phyloP scores from a whole-genome alignment of 306 rosid species.

The Herpetospermum pedunculosum region DNA sequence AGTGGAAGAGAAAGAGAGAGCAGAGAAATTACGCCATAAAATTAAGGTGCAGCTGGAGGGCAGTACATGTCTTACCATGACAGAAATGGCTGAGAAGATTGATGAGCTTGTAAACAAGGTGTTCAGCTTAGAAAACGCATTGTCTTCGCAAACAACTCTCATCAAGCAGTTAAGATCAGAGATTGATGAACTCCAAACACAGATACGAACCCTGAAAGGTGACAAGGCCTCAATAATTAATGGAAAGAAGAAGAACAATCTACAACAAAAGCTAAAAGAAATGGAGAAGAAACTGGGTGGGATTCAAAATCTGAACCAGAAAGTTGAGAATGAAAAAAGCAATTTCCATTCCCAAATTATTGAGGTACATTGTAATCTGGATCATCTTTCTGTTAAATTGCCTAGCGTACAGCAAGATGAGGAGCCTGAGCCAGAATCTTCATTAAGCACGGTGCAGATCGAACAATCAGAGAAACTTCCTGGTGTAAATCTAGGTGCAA shows the following conservation, averaged over 20 bases:
- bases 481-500: conserved; percentile 12
- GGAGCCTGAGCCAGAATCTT: conserved; percentile 19
- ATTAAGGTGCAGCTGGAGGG: conserved; percentile 48
- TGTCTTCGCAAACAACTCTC: conserved; percentile 63
- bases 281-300: conserved; percentile 47
- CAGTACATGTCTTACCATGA: conserved; percentile 35
- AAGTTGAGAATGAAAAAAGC: conserved; percentile 40
- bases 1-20: conserved; percentile 28
- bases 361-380: conserved; percentile 42
- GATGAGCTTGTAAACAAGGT: conserved; percentile 77
- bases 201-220: conserved; percentile 44
- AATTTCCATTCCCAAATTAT: conserved; percentile 48
- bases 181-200: conserved; percentile 56
- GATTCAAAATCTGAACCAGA: conserved; percentile 39
- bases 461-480: conserved; percentile 15
- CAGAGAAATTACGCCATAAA: conserved; percentile 34
- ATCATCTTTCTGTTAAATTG: conserved; percentile 43
- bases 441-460: conserved; percentile 6
- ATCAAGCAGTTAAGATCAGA: conserved; percentile 52
- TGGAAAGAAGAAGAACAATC: conserved; percentile 28
- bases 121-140: conserved; percentile 56
- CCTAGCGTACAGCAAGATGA: conserved; percentile 31
- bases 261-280: conserved; percentile 41
- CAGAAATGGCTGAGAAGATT: conserved; percentile 80
- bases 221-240: conserved; percentile 41